Base-by-base conservation (phyloP, 1,139 yeast species). In the Saccharomycopsis phalli region DNA sequence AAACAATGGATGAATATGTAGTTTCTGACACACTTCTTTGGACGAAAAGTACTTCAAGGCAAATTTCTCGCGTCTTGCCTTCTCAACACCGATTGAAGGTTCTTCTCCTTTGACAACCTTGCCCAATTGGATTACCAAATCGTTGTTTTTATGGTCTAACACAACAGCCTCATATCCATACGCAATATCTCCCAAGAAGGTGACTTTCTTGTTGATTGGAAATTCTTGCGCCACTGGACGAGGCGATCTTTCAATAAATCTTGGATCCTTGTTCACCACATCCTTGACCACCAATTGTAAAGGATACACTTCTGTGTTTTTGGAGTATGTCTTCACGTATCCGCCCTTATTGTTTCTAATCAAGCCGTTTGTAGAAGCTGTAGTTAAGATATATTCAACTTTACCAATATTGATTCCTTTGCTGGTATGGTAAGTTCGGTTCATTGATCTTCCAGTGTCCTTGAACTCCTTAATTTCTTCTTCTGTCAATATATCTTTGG, bases 151-250 rank as follows among this genome's bases (percentile, higher is more conserved):
- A 48, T 75, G 71, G 1, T 84, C 94, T 39, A 69, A 75, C 37
- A 91, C 73, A 19, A 69, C 68, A 11, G 93, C 88, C 38, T 94
- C 81, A 21, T 86, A 72, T 37, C 98, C 98, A 56, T 84, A 91
- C 2, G 88, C 94, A 61, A 77, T 76, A 30, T 81, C 87, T 31
- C 97, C 95, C 47, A 91, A 66, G 56, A 84, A 84, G n/a, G 88
- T 73, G 30, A 79, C 91, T 43, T 75, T 74, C 0, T 83, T 70
- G 16, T 72, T 78, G 4, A 71, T 45, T 19, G 97, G 96, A 60
- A 72, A 91, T 57, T 91, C 97, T 50, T 81, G 75, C 6, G 75
- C 78, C 45, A 91, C 67, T 8, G 96, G 87, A 38, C 75, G 56
- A 3, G 97, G 87, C 2, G 80, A 75, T 50, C 78, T 76, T 51